Base-by-base conservation (phyloP, 1,284 basidiomycete species). In the Stygiomarasmius scandens region DNA sequence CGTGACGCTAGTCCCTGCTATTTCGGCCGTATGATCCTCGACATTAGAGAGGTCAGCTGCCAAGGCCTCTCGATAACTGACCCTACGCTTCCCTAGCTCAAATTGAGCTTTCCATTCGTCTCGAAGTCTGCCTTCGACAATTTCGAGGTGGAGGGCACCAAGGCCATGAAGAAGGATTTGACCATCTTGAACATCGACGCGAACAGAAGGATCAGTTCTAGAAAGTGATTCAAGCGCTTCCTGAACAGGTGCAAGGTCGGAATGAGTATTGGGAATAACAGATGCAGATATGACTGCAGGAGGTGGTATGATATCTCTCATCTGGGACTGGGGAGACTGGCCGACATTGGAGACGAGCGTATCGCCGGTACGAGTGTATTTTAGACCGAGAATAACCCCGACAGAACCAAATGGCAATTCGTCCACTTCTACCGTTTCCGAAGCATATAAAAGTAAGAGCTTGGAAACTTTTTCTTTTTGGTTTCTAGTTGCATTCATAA, bases 171-270 rank as follows among this genome's bases (percentile, higher is more conserved):
- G 80, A 36, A 96, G 80, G 36, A 92, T 78, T 66, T 96, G 93
- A 0, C 92, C 92, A 60, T 95, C 92, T 55, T 90, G 86, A 9
- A 77, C 76, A 58, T 93, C 91, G 22, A 89, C 76, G 4, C 91
- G 86, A 27, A 95, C 82, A 1, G 90, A 93, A 12, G 93, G 93
- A 66, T 96, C 93, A 1, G 93, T 95, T 9, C 93, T 87, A n/a
- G 86, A 78, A 23, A 96, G 78, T 6, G 90, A 78, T 34, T 81
- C 76, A 20, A 96, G 75, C 3, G 93, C 93, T 50, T 87, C 82
- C 67, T 89, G 84, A 1, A 95, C 90, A 11, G 86, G 85, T 56
- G 84, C 80, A 9, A 92, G 76, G 68, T 95, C 93, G 19, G 90
- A 84, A 62, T 92, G 87, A 8, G 93, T 89, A 49, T 88, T 86